Base-by-base conservation (phyloP, 306 rosid species). In the Calophaca sinica region DNA sequence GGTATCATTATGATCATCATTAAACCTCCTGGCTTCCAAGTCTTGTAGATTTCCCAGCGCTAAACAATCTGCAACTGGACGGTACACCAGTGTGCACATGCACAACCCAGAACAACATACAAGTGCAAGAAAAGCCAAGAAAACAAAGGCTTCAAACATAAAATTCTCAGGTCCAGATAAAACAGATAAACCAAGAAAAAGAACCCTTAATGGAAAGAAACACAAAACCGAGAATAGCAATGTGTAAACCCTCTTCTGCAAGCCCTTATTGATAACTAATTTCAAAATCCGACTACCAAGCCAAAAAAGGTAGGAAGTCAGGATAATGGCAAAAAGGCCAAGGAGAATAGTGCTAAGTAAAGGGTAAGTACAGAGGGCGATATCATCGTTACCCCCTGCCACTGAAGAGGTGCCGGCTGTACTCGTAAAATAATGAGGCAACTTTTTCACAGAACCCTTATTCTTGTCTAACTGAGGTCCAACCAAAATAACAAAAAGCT, bases 281-380 rank as follows among this genome's bases (percentile, higher is more conserved):
- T 90, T 91, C 87, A 94, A 87, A 87, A 94, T 94, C 88, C 82
- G 88, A 81, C 96, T 88, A 82, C 96, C 98, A 72, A 94, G 96
- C 97, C 97, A 94, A 85, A 91, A 91, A 81, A 91, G 83, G 84
- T 94, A 94, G 86, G 84, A 83, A 58, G 93, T 94, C 73, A 94
- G 86, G 80, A 94, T 75, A 69, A 84, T 59, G 74, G 94, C 89
- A 78, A 88, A 94, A 85, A 89, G 78, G 63, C 96, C 98, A 5
- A 87, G 96, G 76, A 94, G 80, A 63, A 94, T 75, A 62, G 93
- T 88, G 75, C 91, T 94, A 85, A 91, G 81, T 81, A 94, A 77
- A 74, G 98, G 98, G 88, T 90, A 94, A 87, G 98, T 94, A 81
- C 98, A 94, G 86, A 85, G 80, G 74, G 90, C 79, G 26, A 86